Evolutionary conservation across 108 stramenopile species (phyloP).

Genomic region (Phaeodactylum tricornutum): DNA sequence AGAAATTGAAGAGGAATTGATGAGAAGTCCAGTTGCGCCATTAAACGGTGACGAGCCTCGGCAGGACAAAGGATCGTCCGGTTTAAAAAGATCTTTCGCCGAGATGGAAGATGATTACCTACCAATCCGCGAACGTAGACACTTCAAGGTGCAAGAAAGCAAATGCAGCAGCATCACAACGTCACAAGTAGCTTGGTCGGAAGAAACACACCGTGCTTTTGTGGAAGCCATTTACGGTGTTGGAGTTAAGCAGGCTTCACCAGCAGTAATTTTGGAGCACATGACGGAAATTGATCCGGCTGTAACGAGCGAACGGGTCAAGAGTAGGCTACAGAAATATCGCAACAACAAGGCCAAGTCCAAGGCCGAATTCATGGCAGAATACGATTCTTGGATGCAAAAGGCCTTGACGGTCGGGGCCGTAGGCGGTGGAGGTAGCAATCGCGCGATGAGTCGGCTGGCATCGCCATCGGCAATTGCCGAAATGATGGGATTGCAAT

Average conservation of each 20-base stretch:
- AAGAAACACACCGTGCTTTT: conserved; percentile 29
- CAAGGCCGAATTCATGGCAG: conserved; percentile 30
- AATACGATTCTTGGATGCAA: conserved; percentile 27
- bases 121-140: too few relatives aligned
- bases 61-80: too few relatives aligned
- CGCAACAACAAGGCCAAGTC: conserved; percentile 25
- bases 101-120: too few relatives aligned
- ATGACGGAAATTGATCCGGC: conserved; percentile 25
- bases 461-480: conserved; percentile 1
- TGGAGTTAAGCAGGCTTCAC: conserved; percentile 34
- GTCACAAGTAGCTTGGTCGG: too few relatives aligned
- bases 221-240: conserved; percentile 32
- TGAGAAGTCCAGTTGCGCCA: too few relatives aligned
- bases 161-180: too few relatives aligned
- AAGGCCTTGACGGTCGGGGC: conserved; percentile 12
- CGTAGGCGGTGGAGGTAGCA: conserved; percentile 5
- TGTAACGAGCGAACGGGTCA: conserved; percentile 39
- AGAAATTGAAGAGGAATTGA: too few relatives aligned
- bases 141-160: too few relatives aligned
- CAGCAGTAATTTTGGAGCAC: conserved; percentile 34
- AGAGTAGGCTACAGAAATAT: conserved; percentile 49
- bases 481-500: conserved; percentile 5
- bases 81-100: too few relatives aligned
- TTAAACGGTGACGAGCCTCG: too few relatives aligned
- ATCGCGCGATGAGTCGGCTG: not conserved